Conservation (phyloP, 2,329 filamentous ascomycete species). For the Chaetomiaceae sp. region DNA sequence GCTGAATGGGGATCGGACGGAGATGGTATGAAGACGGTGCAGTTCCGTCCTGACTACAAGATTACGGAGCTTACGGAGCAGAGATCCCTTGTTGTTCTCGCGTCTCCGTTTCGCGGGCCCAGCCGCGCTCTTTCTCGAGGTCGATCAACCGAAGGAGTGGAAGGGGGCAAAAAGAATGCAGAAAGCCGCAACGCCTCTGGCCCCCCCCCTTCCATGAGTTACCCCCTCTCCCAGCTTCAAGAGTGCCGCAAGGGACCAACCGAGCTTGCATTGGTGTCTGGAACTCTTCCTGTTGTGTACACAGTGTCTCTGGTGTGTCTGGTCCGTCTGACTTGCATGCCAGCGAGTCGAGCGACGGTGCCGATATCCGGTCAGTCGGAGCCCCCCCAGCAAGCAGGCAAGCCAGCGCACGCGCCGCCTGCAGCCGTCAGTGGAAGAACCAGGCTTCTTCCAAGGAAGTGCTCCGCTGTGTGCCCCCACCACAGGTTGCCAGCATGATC, state of each 20-base stretch:
- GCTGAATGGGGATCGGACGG: too few species aligned
- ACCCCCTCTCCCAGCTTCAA: too few species aligned
- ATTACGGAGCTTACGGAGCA: too few species aligned
- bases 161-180: neutral
- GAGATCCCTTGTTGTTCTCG: too few species aligned
- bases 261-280: neutral
- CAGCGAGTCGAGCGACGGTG: constrained; percentile 10
- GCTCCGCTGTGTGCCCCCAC: neutral
- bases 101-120: constrained; percentile 5
- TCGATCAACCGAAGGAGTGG: too few species aligned
- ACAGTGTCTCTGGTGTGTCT: neutral
- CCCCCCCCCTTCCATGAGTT: too few species aligned
- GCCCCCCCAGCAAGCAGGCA: neutral
- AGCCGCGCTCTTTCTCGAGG: neutral
- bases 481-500: neutral
- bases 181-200: neutral
- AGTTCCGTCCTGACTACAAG: too few species aligned
- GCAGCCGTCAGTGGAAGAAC: neutral
- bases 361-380: constrained; percentile 22
- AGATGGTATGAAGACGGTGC: too few species aligned
- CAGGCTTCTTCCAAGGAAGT: constrained; percentile 2
- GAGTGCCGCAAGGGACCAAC: neutral
- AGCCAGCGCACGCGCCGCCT: neutral
- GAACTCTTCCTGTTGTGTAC: neutral
- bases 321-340: neutral